Evolutionary conservation across 2,329 filamentous ascomycete species (phyloP).

Genomic region (Calonectria pseudoturangicola): DNA sequence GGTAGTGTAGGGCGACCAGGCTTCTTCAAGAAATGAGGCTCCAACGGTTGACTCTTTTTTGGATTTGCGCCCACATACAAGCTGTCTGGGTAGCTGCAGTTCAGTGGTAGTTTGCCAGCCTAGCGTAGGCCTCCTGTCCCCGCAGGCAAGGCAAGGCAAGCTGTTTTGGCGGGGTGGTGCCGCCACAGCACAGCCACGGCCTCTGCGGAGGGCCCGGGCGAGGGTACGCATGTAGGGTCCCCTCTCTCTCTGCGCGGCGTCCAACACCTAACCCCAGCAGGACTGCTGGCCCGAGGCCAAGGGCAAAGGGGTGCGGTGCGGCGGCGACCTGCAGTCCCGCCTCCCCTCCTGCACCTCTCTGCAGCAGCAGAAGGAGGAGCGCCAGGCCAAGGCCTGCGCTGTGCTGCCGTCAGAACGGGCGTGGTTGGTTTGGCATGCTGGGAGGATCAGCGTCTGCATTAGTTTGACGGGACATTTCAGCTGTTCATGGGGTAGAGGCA

Average conservation of each 20-base stretch:
- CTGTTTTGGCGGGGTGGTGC: conserved; percentile 22
- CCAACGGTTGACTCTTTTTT: conserved; percentile 15
- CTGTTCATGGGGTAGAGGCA: conserved; percentile 50
- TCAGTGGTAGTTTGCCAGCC: conserved; percentile 22
- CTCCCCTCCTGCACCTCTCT: conserved; percentile 10
- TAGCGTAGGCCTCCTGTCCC: conserved; percentile 47
- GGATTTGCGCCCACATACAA: neutral
- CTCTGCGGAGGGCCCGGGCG: conserved; percentile 10
- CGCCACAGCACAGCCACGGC: conserved; percentile 45
- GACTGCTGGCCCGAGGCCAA: conserved; percentile 9
- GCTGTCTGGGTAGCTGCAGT: conserved; percentile 5
- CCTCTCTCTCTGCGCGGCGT: neutral
- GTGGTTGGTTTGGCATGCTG: conserved; percentile 28
- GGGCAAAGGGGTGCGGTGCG: conserved; percentile 3
- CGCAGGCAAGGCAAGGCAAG: neutral
- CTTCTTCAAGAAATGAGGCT: conserved; percentile 23
- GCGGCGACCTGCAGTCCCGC: conserved; percentile 26
- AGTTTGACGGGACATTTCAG: conserved; percentile 50
- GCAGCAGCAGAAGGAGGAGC: neutral
- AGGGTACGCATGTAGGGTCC: neutral
- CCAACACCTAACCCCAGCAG: conserved; percentile 24
- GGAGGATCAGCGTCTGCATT: conserved; percentile 47
- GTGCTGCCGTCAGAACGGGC: conserved; percentile 41
- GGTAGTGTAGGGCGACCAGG: conserved; percentile 6
- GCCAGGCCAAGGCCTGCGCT: conserved; percentile 10